phyloP scores from a whole-genome alignment of 345 rosid genomes.

The Moricandia arvensis region DNA sequence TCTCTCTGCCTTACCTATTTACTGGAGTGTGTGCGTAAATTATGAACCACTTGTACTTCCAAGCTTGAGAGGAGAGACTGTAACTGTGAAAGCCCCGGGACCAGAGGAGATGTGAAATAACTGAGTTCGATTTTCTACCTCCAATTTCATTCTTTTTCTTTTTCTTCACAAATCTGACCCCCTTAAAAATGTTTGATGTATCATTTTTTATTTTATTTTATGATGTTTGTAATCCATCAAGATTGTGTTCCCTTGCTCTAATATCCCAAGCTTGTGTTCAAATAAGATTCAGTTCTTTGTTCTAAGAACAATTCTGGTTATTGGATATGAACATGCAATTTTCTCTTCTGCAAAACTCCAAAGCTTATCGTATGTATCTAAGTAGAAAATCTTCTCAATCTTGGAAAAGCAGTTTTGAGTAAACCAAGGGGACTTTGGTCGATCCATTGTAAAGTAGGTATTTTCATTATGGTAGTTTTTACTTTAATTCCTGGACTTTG shows the following conservation, averaged over 20 bases:
- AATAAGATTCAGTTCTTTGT: slow-evolving; percentile 13
- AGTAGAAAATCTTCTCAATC: not conserved
- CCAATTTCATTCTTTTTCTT: slow-evolving; percentile 8
- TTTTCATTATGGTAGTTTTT: not conserved
- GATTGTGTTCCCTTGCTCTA: slow-evolving; percentile 14
- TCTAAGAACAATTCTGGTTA: not conserved
- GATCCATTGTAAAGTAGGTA: not conserved
- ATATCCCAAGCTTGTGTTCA: slow-evolving; percentile 23
- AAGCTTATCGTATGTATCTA: not conserved
- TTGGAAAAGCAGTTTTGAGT: not conserved
- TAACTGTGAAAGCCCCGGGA: slow-evolving; percentile 13
- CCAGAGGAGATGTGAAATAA: slow-evolving; percentile 7
- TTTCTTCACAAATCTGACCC: slow-evolving; percentile 16
- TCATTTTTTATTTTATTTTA: slow-evolving; percentile 12
- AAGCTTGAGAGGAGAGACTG: slow-evolving; percentile 15
- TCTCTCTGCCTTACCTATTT: not conserved
- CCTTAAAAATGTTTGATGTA: slow-evolving; percentile 29
- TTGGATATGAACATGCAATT: not conserved
- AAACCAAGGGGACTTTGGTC: not conserved
- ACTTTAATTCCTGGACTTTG: no score
- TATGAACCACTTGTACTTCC: slow-evolving; percentile 34
- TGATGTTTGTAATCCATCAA: slow-evolving; percentile 32
- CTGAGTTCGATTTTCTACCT: not conserved
- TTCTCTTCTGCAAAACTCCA: not conserved
- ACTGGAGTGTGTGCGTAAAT: slow-evolving; percentile 35